A percentile compares a stretch with the other conserved stretches of the same genome.
Conservation (phyloP, 306 rosid species). For the Lablab purpureus region DNA sequence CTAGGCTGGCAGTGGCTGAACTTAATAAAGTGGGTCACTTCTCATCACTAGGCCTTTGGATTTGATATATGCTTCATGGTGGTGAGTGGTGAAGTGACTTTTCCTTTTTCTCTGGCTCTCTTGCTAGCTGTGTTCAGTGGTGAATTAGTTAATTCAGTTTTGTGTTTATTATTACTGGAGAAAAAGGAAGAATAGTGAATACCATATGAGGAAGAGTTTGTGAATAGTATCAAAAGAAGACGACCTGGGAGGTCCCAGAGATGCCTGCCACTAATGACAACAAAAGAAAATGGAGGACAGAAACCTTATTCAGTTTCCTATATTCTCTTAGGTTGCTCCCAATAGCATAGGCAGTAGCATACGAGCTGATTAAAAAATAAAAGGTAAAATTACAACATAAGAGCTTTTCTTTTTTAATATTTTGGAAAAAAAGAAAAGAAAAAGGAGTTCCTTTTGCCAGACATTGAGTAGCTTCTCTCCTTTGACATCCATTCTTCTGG, state of each 20-base stretch:
- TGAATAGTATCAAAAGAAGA: conserved; percentile 39
- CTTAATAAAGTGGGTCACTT: conserved; percentile 50
- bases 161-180: conserved; percentile 11
- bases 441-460: conserved; percentile 45
- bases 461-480: conserved; percentile 49
- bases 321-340: conserved; percentile 63
- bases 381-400: conserved; percentile 32
- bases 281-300: conserved; percentile 42
- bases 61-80: conserved; percentile 38
- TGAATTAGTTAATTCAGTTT: conserved; percentile 27
- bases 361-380: conserved; percentile 36
- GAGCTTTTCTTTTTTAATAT: conserved; percentile 31
- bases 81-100: conserved; percentile 12
- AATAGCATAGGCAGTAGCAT: conserved; percentile 62
- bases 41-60: conserved; percentile 50
- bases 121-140: neutral
- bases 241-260: conserved; percentile 40
- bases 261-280: conserved; percentile 44
- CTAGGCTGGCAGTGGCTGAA: conserved; percentile 72
- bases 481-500: conserved; percentile 47
- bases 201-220: conserved; percentile 21
- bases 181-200: conserved; percentile 15
- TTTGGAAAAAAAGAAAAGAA: neutral
- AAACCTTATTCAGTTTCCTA: conserved; percentile 46
- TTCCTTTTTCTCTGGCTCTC: conserved; percentile 22